A percentile compares a stretch with the other conserved stretches of the same genome.
Conservation (phyloP, 768 basidiomycete genomes). For the Auricularia sp. region DNA sequence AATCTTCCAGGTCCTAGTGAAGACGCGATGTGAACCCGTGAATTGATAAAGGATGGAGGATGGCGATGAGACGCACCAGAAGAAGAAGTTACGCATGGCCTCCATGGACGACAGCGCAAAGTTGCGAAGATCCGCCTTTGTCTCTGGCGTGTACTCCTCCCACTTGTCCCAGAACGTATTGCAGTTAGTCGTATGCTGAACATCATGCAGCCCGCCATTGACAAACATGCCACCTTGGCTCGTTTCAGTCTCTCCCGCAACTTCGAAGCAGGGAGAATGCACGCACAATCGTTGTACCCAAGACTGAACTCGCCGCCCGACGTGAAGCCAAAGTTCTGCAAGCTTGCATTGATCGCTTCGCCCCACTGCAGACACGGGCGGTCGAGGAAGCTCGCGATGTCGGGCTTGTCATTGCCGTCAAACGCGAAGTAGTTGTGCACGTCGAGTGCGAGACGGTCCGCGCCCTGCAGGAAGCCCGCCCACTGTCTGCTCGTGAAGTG, state of each 20-base stretch:
- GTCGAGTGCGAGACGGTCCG: conserved; percentile 76
- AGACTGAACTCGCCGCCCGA: conserved; percentile 69
- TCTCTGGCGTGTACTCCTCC: conserved; percentile 5
- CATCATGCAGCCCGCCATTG: neutral
- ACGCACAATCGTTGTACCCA: conserved; percentile 24
- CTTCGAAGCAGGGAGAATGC: neutral
- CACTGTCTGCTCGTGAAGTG: conserved; percentile 65
- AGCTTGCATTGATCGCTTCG: neutral
- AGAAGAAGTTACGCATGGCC: conserved; percentile 57
- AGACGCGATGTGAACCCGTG: conserved; percentile 10
- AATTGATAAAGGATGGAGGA: conserved; percentile 4
- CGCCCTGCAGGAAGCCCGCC: conserved; percentile 64
- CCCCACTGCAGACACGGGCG: neutral
- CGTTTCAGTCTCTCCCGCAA: neutral
- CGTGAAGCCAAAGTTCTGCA: conserved; percentile 53
- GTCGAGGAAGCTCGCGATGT: neutral
- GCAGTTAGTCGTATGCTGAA: neutral
- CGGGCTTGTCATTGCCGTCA: conserved; percentile 24
- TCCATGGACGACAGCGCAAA: conserved; percentile 56
- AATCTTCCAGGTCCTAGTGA: conserved; percentile 33
- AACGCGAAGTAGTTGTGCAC: conserved; percentile 85
- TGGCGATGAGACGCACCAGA: conserved; percentile 43
- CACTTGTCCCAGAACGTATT: neutral
- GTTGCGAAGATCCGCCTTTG: conserved; percentile 41
- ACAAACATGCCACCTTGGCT: neutral